phyloP scores from a whole-genome alignment of 1,284 basidiomycete species.

The Naganishia sp. region DNA sequence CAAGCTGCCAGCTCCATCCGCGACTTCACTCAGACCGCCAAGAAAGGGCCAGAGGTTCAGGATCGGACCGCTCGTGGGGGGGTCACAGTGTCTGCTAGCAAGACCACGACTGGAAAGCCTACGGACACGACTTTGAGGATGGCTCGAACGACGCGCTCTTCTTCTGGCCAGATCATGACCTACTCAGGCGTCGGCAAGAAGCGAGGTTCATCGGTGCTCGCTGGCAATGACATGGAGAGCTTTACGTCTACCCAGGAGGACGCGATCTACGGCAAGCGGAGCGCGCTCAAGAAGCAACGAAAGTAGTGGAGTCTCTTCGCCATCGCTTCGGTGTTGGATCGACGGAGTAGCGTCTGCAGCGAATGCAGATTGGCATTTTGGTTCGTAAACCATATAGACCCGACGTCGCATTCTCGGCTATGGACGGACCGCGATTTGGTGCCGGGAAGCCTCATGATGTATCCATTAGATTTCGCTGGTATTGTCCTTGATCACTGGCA shows the following conservation, averaged over 20 bases:
- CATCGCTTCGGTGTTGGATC: too few relatives aligned
- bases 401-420: too few relatives aligned
- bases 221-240: constrained; percentile 23
- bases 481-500: too few relatives aligned
- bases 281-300: constrained; percentile 18
- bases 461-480: too few relatives aligned
- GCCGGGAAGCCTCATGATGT: too few relatives aligned
- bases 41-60: background rate
- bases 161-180: constrained; percentile 1
- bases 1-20: constrained; percentile 11
- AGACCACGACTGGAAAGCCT: background rate
- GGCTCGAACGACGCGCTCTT: constrained; percentile 17
- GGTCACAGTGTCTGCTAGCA: background rate
- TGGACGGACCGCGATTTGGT: too few relatives aligned
- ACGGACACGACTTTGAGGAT: constrained; percentile 4
- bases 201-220: constrained; percentile 1
- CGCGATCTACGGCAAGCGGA: constrained; percentile 18
- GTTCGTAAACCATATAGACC: too few relatives aligned
- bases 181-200: constrained; percentile 19
- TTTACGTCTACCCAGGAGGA: constrained; percentile 25
- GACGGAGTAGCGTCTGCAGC: too few relatives aligned
- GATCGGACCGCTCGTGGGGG: background rate
- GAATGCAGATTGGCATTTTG: too few relatives aligned
- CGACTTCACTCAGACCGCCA: constrained; percentile 6
- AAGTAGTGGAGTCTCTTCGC: background rate